Base-by-base conservation (phyloP, 148 eudicot species). In the Chenopodium album region DNA sequence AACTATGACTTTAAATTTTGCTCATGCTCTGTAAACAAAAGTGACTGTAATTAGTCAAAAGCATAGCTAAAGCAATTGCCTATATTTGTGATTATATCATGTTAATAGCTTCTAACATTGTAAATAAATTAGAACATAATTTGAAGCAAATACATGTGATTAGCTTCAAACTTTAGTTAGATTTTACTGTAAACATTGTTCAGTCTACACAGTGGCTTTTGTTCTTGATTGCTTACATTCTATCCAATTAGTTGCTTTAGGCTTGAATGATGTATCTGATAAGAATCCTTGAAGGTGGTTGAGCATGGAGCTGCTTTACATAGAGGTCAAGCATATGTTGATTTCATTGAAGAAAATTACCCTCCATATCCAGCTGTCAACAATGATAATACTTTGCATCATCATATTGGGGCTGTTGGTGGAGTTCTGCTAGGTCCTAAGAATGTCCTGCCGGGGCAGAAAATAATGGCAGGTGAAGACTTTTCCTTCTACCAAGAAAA, bases 401-500 rank as follows among this genome's bases (percentile, higher is more conserved):
- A 77, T 48, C 94, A 89, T 71, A 94, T 93, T 32, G 79, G 81
- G 65, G 79, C 81, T 46, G 84, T 86, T 0, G 95, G 94, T 7
- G 56, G 85, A 48, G 74, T 81, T 78, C 31, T 93, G 68, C 82
- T 94, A 4, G 98, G 94, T 12, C 87, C 89, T 1, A 81, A 83
- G 78, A 88, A 89, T 10, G 94, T 94, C 8, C 81, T 75, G 17
- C 73, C 64, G n/a, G 84, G 56, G 20, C 22, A 76, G 20, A 87
- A 80, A 79, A 81, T 89, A 9, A 92, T 94, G 98, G 97, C 95
- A 6, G 93, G 94, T 50, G 98, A 94, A 82, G 98, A 94, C 77
- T 94, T 94, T 62, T 88, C 98, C 22, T 93, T 93, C 87, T 93
- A 94, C 80, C 93, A 92, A 67, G 87, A 93, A 83, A 73, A 60